Base-by-base conservation (phyloP, 306 rosid species). In the Potentilla sterilis region DNA sequence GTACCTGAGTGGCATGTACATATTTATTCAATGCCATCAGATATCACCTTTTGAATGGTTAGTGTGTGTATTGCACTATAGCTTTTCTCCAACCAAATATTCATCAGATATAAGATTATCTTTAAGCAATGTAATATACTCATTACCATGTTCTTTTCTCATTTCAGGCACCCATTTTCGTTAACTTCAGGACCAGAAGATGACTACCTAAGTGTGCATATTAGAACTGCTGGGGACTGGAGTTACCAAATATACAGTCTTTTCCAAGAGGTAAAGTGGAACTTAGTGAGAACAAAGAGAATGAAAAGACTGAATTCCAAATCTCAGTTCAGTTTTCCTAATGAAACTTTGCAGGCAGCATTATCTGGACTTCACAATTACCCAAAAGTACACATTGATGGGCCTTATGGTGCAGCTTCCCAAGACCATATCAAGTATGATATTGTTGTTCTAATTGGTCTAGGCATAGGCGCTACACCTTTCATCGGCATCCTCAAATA, bases 101-200 rank as follows among this genome's bases (percentile, higher is more conserved):
- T 67, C 57, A 42, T 69, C 37, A n/a, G 34, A 10, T 22, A 57
- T 68, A 21, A 47, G 10, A 19, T 16, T 6, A 12, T 22, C 44
- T 42, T n/a, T 3, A 61, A n/a, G 47, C 69, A 59, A 19, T 13
- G 6, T 2, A 43, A 73, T n/a, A 57, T 59, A 16, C 58, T 54
- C 70, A 72, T 82, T 81, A 78, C 43, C 49, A 69, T 67, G 63
- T 48, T 74, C 65, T 66, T 59, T 77, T 62, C 80, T 75, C 58
- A 75, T 75, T 87, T 74, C 89, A 91, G 98, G 97, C 98, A 93
- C 57, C 97, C 98, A n/a, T 93, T 86, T 83, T 91, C 98, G 77
- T 79, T 93, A 78, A 93, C 96, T 83, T 93, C 98, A 57, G 93
- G 92, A 62, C 96, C 96, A 71, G 87, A 87, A 83, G 97, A 93